phyloP scores from a whole-genome alignment of 108 stramenopile species.

The Fragilaria radians region DNA sequence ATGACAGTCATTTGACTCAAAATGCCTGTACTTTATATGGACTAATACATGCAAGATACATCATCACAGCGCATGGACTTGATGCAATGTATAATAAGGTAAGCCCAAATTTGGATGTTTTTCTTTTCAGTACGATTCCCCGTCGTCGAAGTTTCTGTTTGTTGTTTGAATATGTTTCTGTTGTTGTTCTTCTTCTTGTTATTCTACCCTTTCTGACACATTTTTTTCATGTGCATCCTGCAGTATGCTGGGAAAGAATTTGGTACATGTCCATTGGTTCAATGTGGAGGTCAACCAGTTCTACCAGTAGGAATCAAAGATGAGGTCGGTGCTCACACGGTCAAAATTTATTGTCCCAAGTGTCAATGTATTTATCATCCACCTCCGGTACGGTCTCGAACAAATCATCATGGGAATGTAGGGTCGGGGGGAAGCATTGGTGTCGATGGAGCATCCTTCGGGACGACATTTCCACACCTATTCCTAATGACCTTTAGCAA shows the following conservation, averaged over 20 bases:
- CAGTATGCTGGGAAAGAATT: slow-evolving; percentile 89
- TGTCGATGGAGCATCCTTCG: slow-evolving; percentile 95
- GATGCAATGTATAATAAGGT: slow-evolving; percentile 95
- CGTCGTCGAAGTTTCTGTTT: no score
- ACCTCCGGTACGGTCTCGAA: slow-evolving; percentile 60
- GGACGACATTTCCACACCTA: slow-evolving; percentile 95
- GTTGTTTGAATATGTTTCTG: no score
- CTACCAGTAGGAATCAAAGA: slow-evolving; percentile 87
- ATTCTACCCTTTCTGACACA: not conserved
- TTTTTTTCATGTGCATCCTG: not conserved
- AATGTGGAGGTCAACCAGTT: slow-evolving; percentile 88
- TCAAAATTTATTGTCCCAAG: slow-evolving; percentile 92
- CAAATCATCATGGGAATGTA: slow-evolving; percentile 26
- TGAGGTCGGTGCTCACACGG: slow-evolving; percentile 76
- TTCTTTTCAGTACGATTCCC: no score
- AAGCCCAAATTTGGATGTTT: no score
- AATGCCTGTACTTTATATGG: slow-evolving; percentile 90
- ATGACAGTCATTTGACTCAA: slow-evolving; percentile 79
- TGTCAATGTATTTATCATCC: slow-evolving; percentile 88
- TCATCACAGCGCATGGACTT: slow-evolving; percentile 93
- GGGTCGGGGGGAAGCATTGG: slow-evolving; percentile 31
- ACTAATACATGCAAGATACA: slow-evolving; percentile 95
- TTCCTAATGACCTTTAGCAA: slow-evolving; percentile 95
- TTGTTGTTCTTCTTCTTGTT: no score
- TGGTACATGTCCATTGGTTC: slow-evolving; percentile 83